A percentile compares a stretch with the other conserved stretches of the same genome.
phyloP scores from a whole-genome alignment of 2,329 filamentous ascomycete genomes.

The Keithomyces neogunnii region DNA sequence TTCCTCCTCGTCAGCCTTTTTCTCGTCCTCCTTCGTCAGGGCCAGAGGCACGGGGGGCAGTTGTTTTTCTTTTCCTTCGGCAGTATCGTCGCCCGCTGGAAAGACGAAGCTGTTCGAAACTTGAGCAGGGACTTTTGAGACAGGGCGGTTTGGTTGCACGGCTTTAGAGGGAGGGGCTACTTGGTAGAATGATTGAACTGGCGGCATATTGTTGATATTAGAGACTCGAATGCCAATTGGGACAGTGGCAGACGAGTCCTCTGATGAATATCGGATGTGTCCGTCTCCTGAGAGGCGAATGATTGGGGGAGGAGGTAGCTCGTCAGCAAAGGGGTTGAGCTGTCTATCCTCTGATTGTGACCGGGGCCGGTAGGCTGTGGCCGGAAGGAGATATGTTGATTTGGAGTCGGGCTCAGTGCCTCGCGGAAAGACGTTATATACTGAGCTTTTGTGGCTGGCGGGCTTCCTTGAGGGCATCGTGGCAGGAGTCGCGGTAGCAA shows the following conservation, averaged over 20 bases:
- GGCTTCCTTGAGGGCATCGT: neutral
- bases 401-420: conserved; percentile 9
- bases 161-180: neutral
- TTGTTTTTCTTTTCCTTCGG: neutral
- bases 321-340: conserved; percentile 3
- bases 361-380: conserved; percentile 6
- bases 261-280: conserved; percentile 52
- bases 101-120: neutral
- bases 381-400: conserved; percentile 31
- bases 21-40: neutral
- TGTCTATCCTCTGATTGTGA: neutral
- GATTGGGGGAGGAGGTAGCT: conserved; percentile 32
- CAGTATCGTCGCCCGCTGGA: neutral
- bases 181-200: conserved; percentile 12
- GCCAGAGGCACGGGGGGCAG: conserved; percentile 27
- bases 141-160: neutral
- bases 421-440: conserved; percentile 12
- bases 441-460: neutral
- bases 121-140: neutral
- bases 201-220: conserved; percentile 42
- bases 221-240: conserved; percentile 65
- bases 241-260: conserved; percentile 58
- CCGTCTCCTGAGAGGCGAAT: conserved; percentile 26
- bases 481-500: neutral
- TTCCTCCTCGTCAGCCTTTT: conserved; percentile 14